These are phyloP conservation scores for Blastomyces gilchristii DNA, from an alignment of 2,329 filamentous ascomycete species.

Conservation along the genomic window DNA sequence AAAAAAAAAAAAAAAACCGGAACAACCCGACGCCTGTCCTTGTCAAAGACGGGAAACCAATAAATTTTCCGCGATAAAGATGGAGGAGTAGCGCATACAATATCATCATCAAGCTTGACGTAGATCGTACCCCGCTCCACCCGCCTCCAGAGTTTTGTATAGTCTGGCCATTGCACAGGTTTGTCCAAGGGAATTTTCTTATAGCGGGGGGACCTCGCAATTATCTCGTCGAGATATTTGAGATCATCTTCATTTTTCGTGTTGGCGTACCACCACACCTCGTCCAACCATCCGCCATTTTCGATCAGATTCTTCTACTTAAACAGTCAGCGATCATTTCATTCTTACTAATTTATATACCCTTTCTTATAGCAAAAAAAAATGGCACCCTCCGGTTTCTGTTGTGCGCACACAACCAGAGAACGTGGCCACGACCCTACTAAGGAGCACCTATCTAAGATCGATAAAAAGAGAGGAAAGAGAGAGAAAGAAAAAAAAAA, in stretches of 20 bases:
- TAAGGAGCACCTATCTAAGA: not conserved
- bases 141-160: constrained; percentile 11
- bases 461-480: not conserved
- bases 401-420: not conserved
- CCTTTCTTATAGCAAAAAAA: not conserved
- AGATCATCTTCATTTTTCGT: constrained; percentile 29
- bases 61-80: not conserved
- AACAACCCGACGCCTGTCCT: not conserved
- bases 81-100: constrained; percentile 18
- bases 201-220: constrained; percentile 18
- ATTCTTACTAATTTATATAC: not conserved
- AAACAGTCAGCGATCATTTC: not conserved
- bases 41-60: not conserved
- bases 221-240: constrained; percentile 27
- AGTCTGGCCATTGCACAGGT: constrained; percentile 9
- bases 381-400: not conserved
- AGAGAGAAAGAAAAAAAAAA: too few relatives aligned
- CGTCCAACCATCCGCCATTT: constrained; percentile 34
- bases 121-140: constrained; percentile 9
- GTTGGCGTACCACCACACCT: constrained; percentile 35
- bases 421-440: too few relatives aligned
- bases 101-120: constrained; percentile 37
- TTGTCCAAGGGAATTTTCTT: constrained; percentile 11
- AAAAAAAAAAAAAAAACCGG: not conserved
- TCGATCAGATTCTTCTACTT: constrained; percentile 27